phyloP scores from a whole-genome alignment of 2,329 filamentous ascomycete genomes.

The Colletotrichum truncatum region DNA sequence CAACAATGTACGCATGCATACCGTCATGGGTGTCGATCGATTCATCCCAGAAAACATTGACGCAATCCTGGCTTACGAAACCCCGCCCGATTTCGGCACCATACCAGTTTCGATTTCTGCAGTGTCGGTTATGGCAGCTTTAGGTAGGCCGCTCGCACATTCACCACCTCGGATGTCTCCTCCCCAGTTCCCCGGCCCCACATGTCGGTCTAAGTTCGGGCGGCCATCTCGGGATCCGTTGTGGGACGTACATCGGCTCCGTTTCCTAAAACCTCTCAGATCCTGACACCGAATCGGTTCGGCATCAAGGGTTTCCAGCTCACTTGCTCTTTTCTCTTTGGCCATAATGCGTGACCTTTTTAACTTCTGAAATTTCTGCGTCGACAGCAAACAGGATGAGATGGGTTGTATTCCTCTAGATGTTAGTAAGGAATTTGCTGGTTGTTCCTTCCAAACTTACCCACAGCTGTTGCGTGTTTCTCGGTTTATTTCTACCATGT shows the following conservation, averaged over 20 bases:
- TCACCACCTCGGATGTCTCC: background rate
- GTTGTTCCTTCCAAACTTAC: no score
- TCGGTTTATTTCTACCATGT: no score
- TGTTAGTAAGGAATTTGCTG: no score
- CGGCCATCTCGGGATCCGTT: constrained; percentile 16
- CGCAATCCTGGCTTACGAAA: background rate
- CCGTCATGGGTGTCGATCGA: constrained; percentile 1
- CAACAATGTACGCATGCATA: background rate
- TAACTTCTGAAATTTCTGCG: no score
- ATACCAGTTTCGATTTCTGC: background rate
- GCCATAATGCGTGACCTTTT: no score
- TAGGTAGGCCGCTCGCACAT: background rate
- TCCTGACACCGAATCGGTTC: background rate
- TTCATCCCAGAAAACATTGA: background rate
- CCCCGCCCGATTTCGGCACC: constrained; percentile 9
- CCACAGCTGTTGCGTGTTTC: no score
- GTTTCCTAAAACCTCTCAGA: constrained; percentile 1
- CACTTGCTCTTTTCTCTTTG: no score
- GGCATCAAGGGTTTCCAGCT: background rate
- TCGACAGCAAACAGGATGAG: no score
- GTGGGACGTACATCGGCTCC: constrained; percentile 5
- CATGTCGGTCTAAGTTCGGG: constrained; percentile 2
- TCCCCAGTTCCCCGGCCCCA: background rate
- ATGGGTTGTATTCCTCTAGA: no score
- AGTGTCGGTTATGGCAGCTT: no score